phyloP scores from a whole-genome alignment of 345 rosid genomes.

The Salix purpurea region DNA sequence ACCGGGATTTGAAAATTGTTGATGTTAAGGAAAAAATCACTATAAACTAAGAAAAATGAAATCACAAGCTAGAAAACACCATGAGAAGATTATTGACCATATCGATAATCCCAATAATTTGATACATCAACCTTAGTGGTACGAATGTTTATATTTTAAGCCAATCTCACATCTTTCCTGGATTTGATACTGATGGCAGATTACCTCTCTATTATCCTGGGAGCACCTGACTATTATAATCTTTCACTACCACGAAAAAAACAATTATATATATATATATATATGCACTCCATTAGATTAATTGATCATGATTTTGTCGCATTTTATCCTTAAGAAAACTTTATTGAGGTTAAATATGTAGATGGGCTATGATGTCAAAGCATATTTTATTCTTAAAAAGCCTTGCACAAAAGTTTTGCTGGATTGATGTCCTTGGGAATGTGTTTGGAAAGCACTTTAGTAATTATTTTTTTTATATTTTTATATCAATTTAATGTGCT shows the following conservation, averaged over 20 bases:
- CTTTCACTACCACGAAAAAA: not conserved
- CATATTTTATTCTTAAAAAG: not conserved
- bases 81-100: not conserved
- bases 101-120: not conserved
- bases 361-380: not conserved
- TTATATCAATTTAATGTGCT: no score
- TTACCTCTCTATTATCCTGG: not conserved
- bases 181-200: not conserved
- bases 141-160: not conserved
- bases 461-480: no score
- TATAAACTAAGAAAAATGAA: not conserved
- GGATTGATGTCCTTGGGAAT: not conserved
- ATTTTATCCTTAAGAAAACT: not conserved
- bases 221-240: not conserved
- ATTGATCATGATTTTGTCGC: not conserved
- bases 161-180: slow-evolving; percentile 6
- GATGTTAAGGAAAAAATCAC: not conserved
- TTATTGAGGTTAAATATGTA: not conserved
- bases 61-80: not conserved
- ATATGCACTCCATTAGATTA: not conserved
- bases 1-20: not conserved
- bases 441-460: no score
- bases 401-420: no score
- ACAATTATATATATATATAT: not conserved
- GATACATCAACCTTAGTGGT: not conserved